Percentiles rank a stretch among this genome's conserved stretches.
Evolutionary conservation across 208 protist species (phyloP).

Genomic region (Crithidia thermophila): DNA sequence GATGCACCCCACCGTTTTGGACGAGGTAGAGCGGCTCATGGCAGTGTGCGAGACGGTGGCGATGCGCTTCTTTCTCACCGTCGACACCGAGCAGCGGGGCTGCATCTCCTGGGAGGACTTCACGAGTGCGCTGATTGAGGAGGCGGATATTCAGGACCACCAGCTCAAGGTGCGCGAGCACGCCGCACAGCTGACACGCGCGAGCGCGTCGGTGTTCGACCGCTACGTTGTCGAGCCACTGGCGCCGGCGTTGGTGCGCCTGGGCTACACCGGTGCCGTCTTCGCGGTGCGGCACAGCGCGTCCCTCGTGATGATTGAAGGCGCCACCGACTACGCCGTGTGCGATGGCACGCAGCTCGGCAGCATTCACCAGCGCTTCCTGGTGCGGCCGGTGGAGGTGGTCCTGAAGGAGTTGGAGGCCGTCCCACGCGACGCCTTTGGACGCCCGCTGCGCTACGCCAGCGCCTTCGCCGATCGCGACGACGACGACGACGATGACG

Average conservation of each 20-base stretch:
- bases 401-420: conserved; percentile 42
- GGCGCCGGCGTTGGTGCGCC: conserved; percentile 42
- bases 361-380: conserved; percentile 61
- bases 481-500: conserved; percentile 8
- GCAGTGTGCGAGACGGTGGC: conserved; percentile 46
- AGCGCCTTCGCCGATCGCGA: conserved; percentile 1
- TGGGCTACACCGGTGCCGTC: conserved; percentile 60
- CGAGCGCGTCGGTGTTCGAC: conserved; percentile 72
- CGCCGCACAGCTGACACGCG: conserved; percentile 39
- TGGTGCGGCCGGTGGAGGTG: conserved; percentile 51
- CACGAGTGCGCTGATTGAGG: conserved; percentile 74
- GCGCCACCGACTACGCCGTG: conserved; percentile 64
- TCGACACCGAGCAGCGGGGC: conserved; percentile 73
- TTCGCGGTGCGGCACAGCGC: conserved; percentile 59
- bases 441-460: conserved; percentile 15
- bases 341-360: conserved; percentile 59
- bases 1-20: conserved; percentile 25
- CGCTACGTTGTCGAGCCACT: conserved; percentile 71
- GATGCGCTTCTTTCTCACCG: conserved; percentile 51
- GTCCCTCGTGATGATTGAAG: conserved; percentile 66
- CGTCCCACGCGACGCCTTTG: conserved; percentile 24
- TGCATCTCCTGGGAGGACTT: conserved; percentile 65
- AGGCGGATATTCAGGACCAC: conserved; percentile 64
- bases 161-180: conserved; percentile 54
- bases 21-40: conserved; percentile 37